These are phyloP conservation scores for Flaveria floridana DNA, from an alignment of 140 eudicot genomes.

Conservation along the genomic window DNA sequence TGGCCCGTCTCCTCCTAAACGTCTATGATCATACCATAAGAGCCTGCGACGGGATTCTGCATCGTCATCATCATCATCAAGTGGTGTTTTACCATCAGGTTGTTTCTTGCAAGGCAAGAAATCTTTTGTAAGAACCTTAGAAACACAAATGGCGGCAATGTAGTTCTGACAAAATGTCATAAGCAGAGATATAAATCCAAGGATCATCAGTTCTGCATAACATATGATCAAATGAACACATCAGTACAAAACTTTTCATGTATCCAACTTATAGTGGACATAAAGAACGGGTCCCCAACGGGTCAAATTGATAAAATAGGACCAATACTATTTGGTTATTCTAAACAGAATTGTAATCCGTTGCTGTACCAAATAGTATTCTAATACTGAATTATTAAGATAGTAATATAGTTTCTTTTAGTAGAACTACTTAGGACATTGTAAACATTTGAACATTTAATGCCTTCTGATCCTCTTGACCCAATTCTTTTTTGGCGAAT, in stretches of 20 bases:
- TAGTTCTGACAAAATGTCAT: conserved; percentile 71
- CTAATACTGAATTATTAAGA: background rate
- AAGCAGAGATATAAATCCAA: conserved; percentile 81
- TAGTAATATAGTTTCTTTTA: background rate
- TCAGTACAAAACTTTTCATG: conserved; percentile 9
- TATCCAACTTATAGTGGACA: conserved; percentile 9
- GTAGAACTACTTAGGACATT: background rate
- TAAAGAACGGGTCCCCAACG: background rate
- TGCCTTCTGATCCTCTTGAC: background rate
- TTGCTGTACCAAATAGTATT: background rate
- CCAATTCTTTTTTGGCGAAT: background rate
- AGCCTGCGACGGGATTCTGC: conserved; percentile 51
- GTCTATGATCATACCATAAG: conserved; percentile 49
- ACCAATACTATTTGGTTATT: background rate
- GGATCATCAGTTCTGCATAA: conserved; percentile 87
- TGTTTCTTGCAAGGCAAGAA: conserved; percentile 68
- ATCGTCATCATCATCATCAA: conserved; percentile 23
- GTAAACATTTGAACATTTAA: background rate
- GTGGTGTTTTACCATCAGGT: background rate
- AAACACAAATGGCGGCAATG: conserved; percentile 66
- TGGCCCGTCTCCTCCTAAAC: conserved; percentile 49
- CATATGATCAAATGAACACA: conserved; percentile 11
- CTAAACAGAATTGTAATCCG: too few species aligned
- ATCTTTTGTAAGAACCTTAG: conserved; percentile 48
- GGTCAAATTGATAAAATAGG: background rate